Evolutionary conservation across 352 stramenopile genomes (phyloP).

Genomic region (Pythium phragmiticola): DNA sequence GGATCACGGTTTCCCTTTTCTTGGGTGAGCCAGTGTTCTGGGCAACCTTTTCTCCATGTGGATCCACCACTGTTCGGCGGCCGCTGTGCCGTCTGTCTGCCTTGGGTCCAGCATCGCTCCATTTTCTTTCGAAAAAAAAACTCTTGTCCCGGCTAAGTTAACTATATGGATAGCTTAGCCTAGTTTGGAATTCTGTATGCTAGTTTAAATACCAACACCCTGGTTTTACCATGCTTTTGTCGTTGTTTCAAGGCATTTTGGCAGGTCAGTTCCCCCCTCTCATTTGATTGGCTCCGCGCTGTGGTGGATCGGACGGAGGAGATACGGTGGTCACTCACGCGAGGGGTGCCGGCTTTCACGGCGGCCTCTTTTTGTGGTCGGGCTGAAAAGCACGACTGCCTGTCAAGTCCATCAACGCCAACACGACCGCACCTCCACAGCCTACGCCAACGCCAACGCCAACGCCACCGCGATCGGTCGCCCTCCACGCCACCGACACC

Average conservation of each 20-base stretch:
- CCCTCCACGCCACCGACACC: not conserved
- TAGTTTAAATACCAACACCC: not conserved
- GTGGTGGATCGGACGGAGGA: conserved; percentile 4
- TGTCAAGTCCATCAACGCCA: conserved; percentile 21
- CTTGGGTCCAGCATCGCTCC: not conserved
- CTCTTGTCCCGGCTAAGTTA: conserved; percentile 13
- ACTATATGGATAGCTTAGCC: not conserved
- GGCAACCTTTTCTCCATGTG: conserved; percentile 12
- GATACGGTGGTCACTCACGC: not conserved
- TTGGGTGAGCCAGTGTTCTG: not conserved
- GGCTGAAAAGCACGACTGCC: conserved; percentile 1
- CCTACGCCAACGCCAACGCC: conserved; percentile 4
- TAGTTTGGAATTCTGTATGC: not conserved
- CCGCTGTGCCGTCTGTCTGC: not conserved
- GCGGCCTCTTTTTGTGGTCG: conserved; percentile 6
- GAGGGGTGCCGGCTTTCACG: not conserved
- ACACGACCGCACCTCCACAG: not conserved
- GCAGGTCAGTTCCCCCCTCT: not conserved
- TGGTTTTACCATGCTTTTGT: not conserved
- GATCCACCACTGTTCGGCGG: not conserved
- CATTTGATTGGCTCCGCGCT: conserved; percentile 6
- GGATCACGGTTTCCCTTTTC: conserved; percentile 1
- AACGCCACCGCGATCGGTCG: not conserved
- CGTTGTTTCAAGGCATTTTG: not conserved
- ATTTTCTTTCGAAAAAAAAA: conserved; percentile 17